These are phyloP conservation scores for Myxozyma melibiosi DNA, from an alignment of 805 yeast species.

Conservation along the genomic window DNA sequence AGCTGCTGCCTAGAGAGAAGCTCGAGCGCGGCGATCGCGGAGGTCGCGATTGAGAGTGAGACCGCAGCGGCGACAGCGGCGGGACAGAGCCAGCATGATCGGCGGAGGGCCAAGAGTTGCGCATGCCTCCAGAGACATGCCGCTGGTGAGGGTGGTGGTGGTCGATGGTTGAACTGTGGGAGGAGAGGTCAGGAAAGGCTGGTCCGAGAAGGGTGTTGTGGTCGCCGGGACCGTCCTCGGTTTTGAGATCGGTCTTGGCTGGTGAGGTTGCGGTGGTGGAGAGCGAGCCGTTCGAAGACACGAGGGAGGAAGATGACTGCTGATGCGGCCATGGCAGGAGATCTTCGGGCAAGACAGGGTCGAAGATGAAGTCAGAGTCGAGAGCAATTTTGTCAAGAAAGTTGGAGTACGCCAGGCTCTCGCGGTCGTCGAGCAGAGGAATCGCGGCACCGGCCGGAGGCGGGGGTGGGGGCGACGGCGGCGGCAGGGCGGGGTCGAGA, in stretches of 20 bases:
- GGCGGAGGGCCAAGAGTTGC: too few relatives aligned
- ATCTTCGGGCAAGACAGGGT: constrained; percentile 38
- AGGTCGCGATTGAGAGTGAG: too few relatives aligned
- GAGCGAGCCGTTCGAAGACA: constrained; percentile 4
- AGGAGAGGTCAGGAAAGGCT: not conserved
- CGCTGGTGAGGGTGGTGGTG: too few relatives aligned
- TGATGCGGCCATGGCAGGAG: constrained; percentile 14
- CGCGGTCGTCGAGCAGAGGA: constrained; percentile 38
- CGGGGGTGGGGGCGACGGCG: constrained; percentile 20
- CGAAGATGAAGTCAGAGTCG: constrained; percentile 40
- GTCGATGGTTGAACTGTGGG: too few relatives aligned
- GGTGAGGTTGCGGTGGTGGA: constrained; percentile 12
- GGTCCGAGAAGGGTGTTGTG: not conserved
- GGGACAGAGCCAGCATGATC: too few relatives aligned
- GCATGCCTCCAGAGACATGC: too few relatives aligned
- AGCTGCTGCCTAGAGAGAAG: too few relatives aligned
- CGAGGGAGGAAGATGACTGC: not conserved
- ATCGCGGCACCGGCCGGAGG: constrained; percentile 4
- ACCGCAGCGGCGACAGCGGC: too few relatives aligned
- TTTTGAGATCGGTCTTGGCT: not conserved
- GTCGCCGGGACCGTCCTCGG: not conserved
- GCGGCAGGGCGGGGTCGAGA: constrained; percentile 1
- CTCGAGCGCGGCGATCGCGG: too few relatives aligned
- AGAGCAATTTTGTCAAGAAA: constrained; percentile 40
- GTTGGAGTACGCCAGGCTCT: constrained; percentile 38